A percentile compares a stretch with the other conserved stretches of the same genome.
Evolutionary conservation across 495 filamentous ascomycete species (phyloP).

Genomic region (Daldinia decipiens): DNA sequence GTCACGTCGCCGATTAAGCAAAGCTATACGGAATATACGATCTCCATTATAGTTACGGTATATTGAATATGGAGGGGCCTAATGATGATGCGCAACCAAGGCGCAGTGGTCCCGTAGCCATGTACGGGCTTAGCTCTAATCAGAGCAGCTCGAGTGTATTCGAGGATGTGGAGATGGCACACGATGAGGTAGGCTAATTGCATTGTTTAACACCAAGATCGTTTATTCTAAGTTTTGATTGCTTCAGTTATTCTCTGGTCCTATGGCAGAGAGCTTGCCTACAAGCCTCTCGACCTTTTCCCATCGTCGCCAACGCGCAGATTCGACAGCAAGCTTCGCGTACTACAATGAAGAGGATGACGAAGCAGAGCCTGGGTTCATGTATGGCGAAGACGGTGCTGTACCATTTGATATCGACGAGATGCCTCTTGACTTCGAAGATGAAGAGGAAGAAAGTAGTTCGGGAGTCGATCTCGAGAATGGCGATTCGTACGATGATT

Average conservation of each 20-base stretch:
- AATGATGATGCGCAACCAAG: constrained; percentile 38
- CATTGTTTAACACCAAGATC: neutral
- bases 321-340: constrained; percentile 88
- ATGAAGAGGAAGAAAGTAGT: constrained; percentile 49
- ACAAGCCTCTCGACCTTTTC: constrained; percentile 89
- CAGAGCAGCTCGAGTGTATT: constrained; percentile 86
- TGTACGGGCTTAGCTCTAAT: constrained; percentile 74
- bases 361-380: constrained; percentile 43
- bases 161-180: constrained; percentile 98
- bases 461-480: constrained; percentile 57
- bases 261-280: constrained; percentile 93
- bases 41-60: constrained; percentile 18
- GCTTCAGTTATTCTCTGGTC: constrained; percentile 85
- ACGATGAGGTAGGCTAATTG: constrained; percentile 77
- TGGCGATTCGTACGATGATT: constrained; percentile 50
- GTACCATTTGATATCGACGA: constrained; percentile 47
- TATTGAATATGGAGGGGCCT: constrained; percentile 46
- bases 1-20: constrained; percentile 1
- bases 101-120: constrained; percentile 52
- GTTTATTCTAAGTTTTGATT: constrained; percentile 35
- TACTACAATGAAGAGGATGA: constrained; percentile 80
- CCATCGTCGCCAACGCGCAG: constrained; percentile 79
- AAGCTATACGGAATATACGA: constrained; percentile 16
- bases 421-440: constrained; percentile 46
- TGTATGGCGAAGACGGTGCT: constrained; percentile 34